Percentiles rank a stretch among this genome's conserved stretches.
These are phyloP conservation scores for Cryptococcus sp. DNA, from an alignment of 1,284 basidiomycete species.

Conservation along the genomic window DNA sequence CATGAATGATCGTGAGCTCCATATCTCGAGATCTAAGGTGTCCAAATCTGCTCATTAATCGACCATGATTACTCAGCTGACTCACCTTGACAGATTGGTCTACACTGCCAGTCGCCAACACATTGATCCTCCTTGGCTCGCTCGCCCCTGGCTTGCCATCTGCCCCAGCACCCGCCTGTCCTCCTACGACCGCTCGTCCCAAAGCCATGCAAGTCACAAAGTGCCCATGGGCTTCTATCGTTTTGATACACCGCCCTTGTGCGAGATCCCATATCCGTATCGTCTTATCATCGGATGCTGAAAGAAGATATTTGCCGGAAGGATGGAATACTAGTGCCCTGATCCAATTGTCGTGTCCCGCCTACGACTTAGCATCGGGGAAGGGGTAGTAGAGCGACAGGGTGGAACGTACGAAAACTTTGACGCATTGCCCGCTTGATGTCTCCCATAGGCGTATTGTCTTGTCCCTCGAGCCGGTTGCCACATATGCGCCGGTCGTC, in stretches of 20 bases:
- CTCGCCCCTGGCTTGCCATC: slow-evolving; percentile 31
- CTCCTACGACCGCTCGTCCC: slow-evolving; percentile 58
- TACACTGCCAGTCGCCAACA: slow-evolving; percentile 72
- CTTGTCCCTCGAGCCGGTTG: slow-evolving; percentile 82
- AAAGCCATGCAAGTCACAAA: slow-evolving; percentile 78
- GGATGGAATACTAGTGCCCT: slow-evolving; percentile 78
- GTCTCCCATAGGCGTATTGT: slow-evolving; percentile 82
- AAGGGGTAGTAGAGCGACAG: slow-evolving; percentile 1
- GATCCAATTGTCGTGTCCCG: slow-evolving; percentile 79
- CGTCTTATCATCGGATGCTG: slow-evolving; percentile 85
- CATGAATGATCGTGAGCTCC: too few species aligned
- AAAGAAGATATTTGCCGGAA: slow-evolving; percentile 75
- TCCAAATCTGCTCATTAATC: slow-evolving; percentile 13
- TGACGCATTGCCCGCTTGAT: slow-evolving; percentile 66
- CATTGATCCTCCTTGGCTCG: slow-evolving; percentile 62
- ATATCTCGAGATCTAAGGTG: slow-evolving; percentile 7
- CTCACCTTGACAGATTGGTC: slow-evolving; percentile 57
- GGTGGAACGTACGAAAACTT: slow-evolving; percentile 54
- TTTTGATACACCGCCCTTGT: slow-evolving; percentile 70
- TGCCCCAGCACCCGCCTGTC: slow-evolving; percentile 48
- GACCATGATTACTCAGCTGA: background rate
- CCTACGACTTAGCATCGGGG: slow-evolving; percentile 43
- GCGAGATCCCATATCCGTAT: slow-evolving; percentile 81
- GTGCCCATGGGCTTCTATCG: slow-evolving; percentile 76
- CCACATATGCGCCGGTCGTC: slow-evolving; percentile 57